Base-by-base conservation (phyloP, 164 flowering plant genomes). In the Kingdonia uniflora region DNA sequence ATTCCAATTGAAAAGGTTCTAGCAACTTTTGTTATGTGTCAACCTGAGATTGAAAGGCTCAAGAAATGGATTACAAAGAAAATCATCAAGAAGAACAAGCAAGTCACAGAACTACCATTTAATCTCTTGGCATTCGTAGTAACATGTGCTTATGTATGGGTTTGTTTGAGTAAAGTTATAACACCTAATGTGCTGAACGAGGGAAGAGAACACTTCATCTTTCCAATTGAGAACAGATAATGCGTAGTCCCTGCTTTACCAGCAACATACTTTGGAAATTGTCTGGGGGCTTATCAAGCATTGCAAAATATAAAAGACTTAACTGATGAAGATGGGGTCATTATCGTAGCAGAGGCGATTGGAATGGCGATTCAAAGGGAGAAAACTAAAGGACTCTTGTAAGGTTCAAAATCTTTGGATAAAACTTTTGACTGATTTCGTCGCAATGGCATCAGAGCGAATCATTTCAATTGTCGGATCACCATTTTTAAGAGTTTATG, bases 121-220 rank as follows among this genome's bases (percentile, higher is more conserved):
- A 54, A 60, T 26, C 17, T 64, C 8, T 70, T 79, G 0, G 42
- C 66, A 0, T 75, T 70, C 42, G 61, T 61, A 0, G 57, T 65
- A 0, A 48, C 62, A 1, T 71, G 69, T 19, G 74, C 80, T 0
- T 65, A 54, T 19, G 43, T 64, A 10, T 76, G 84, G 84, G 58
- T 42, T 48, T 48, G 51, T n/a, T 48, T 48, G 51, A 22, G 6
- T 22, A 45, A 19, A 16, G 24, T 13, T 11, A 11, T 19, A 12
- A 12, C 14, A 45, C 19, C 22, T 45, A 19, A 45, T 20, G 22
- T 16, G 19, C 22, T 2, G 23, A 19, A 45, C 16, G 49, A 45
- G 2, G 49, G 22, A 16, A 21, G 20, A 7, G 49, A 45, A 5
- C 23, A 45, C 22, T 16, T 45, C 13, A 19, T 45, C 1, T 17